Percentiles rank a stretch among this genome's conserved stretches.
Evolutionary conservation across 2,329 filamentous ascomycete genomes (phyloP).

Genomic region (Aspergillus hortae): DNA sequence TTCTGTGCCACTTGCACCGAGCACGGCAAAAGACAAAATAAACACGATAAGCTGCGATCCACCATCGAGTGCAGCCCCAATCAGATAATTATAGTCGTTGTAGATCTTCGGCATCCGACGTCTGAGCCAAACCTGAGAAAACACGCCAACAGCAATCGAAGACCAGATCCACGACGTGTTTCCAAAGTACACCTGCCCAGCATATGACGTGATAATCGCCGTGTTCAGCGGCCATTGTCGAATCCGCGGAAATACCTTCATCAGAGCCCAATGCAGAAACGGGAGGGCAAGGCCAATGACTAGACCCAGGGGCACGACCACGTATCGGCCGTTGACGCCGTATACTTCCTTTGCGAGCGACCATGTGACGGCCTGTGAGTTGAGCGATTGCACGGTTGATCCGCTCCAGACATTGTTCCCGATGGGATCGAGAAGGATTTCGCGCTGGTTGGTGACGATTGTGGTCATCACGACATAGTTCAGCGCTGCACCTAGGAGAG

Average conservation of each 20-base stretch:
- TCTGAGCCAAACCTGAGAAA: conserved; percentile 35
- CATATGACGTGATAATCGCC: too few relatives aligned
- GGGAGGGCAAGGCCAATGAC: conserved; percentile 48
- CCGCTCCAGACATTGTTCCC: conserved; percentile 54
- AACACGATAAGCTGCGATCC: conserved; percentile 41
- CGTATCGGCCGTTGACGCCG: conserved; percentile 41
- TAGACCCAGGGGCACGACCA: conserved; percentile 51
- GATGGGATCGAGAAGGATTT: conserved; percentile 43
- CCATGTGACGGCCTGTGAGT: conserved; percentile 36
- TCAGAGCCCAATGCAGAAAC: conserved; percentile 32
- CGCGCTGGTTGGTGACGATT: conserved; percentile 50
- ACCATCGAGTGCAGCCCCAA: conserved; percentile 40
- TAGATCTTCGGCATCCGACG: conserved; percentile 35
- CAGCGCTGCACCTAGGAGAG: conserved; percentile 51
- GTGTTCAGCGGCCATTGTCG: too few relatives aligned
- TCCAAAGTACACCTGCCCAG: too few relatives aligned
- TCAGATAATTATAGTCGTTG: conserved; percentile 42
- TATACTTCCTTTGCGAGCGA: conserved; percentile 55
- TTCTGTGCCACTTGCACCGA: conserved; percentile 41
- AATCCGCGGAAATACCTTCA: too few relatives aligned
- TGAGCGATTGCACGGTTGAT: conserved; percentile 45
- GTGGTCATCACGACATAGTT: conserved; percentile 57
- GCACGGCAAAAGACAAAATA: conserved; percentile 42
- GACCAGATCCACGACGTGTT: too few relatives aligned
- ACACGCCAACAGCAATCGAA: conserved; percentile 15